Evolutionary conservation across 352 stramenopile genomes (phyloP), one percentile per base, ranked within the genome.

Genomic region (Phytophthora hybrid): DNA sequence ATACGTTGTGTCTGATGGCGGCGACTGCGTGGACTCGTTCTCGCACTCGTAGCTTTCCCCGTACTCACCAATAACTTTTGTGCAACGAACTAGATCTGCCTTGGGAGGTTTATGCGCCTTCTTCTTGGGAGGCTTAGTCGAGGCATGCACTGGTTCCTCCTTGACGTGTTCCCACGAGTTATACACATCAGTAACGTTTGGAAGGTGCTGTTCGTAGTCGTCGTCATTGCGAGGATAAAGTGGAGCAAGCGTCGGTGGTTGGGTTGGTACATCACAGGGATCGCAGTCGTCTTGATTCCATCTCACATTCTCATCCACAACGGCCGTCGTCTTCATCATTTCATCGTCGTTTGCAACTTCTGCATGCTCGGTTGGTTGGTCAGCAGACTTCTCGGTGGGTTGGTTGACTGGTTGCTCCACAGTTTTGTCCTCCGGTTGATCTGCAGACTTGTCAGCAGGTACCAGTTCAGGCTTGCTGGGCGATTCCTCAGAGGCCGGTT

Each of bases 281-380:
- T 66, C 16, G 29, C 64, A 73, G 21, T 77, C 64, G 8, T 77
- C 34, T 59, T 74, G 59, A 19, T 70, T 31, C 70, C 70, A 74
- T 19, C 59, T 53, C 52, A 66, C 70, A 16, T 49, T 19, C 31
- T 57, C 70, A 16, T 73, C 51, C 4, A 39, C 47, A 5, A 69
- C 37, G 37, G 26, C 21, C 32, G 5, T 52, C n/a, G 44, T 61
- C 3, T 37, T 23, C 13, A 53, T 61, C 18, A 31, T 46, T 29
- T 16, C 29, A 31, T 49, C 23, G 14, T 39, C 47, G 4, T 32
- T 19, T 14, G 26, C 14, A 5, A 11, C 26, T 41, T 66, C 52
- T 13, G 21, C 44, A 26, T 16, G 1, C 11, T 39, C 39, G 21
- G 2, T 0, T 39, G 46, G 34, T 29, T 29, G 32, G 18, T 72